Percentiles rank a stretch among this genome's conserved stretches.
phyloP scores from a whole-genome alignment of 2,329 filamentous ascomycete genomes.

The Tolypocladium pustulatum region DNA sequence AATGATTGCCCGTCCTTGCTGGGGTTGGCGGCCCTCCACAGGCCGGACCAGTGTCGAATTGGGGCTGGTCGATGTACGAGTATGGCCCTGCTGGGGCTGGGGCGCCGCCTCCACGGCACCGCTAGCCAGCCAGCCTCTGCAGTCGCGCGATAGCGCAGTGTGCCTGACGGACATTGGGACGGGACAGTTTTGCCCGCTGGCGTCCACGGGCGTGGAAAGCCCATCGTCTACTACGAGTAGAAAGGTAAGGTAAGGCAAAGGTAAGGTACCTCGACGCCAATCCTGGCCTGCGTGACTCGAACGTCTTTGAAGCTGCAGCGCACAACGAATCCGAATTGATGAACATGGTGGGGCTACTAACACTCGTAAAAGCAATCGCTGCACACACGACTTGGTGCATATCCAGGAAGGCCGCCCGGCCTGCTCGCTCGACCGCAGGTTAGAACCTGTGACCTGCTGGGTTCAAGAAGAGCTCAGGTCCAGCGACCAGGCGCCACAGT shows the following conservation, averaged over 20 bases:
- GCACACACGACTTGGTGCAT: neutral
- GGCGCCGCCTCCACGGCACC: neutral
- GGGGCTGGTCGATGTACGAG: neutral
- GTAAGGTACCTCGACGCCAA: no score
- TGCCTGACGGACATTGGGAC: neutral
- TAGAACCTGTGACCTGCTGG: no score
- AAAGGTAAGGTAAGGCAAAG: no score
- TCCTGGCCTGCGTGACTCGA: no score
- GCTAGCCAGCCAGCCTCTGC: neutral
- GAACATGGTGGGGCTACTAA: neutral
- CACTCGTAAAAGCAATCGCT: neutral
- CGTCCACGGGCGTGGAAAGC: no score
- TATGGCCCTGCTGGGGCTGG: neutral
- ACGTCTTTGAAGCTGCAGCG: no score
- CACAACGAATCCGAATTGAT: no score
- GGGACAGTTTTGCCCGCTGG: no score
- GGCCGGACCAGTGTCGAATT: neutral
- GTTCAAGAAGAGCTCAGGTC: neutral
- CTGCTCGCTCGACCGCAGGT: neutral
- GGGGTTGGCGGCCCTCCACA: neutral
- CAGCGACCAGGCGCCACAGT: neutral
- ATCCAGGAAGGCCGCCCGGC: neutral
- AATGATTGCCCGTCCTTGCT: neutral
- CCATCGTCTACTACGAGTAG: no score
- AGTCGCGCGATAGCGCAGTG: neutral